A percentile compares a stretch with the other conserved stretches of the same genome.
Conservation (phyloP, 805 yeast species). For the Suhomyces faveliae region DNA sequence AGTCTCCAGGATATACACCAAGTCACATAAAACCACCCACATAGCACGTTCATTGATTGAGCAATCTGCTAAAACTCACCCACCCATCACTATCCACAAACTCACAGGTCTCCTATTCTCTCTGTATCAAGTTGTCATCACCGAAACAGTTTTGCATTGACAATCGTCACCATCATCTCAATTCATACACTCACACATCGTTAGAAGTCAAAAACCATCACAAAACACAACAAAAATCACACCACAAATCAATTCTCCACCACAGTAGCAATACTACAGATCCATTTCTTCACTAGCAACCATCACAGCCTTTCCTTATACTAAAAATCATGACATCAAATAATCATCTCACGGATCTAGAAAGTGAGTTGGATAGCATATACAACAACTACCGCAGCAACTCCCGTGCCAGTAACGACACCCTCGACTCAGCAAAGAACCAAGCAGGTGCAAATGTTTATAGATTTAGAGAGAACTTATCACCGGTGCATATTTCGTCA, state of each 20-base stretch:
- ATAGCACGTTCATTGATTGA: not conserved
- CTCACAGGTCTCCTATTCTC: not conserved
- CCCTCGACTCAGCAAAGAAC: conserved; percentile 26
- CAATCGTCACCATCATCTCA: too few relatives aligned
- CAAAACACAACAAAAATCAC: too few relatives aligned
- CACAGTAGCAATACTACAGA: too few relatives aligned
- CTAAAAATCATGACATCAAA: not conserved
- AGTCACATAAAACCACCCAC: too few relatives aligned
- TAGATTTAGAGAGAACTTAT: conserved; percentile 2
- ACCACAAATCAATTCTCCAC: too few relatives aligned
- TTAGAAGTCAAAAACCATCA: too few relatives aligned
- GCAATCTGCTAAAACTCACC: not conserved
- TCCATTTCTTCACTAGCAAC: too few relatives aligned
- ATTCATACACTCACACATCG: too few relatives aligned
- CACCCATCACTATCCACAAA: not conserved
- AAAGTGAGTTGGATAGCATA: conserved; percentile 26
- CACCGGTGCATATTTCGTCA: conserved; percentile 23
- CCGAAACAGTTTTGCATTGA: too few relatives aligned
- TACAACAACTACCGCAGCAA: conserved; percentile 16
- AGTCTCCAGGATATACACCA: too few relatives aligned
- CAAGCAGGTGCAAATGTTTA: conserved; percentile 11
- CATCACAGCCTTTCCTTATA: too few relatives aligned
- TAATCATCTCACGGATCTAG: conserved; percentile 12
- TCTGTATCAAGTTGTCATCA: not conserved
- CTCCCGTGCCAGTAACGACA: conserved; percentile 20